Evolutionary conservation across 805 yeast species (phyloP).

Genomic region (Starmerella potacharoeniae): DNA sequence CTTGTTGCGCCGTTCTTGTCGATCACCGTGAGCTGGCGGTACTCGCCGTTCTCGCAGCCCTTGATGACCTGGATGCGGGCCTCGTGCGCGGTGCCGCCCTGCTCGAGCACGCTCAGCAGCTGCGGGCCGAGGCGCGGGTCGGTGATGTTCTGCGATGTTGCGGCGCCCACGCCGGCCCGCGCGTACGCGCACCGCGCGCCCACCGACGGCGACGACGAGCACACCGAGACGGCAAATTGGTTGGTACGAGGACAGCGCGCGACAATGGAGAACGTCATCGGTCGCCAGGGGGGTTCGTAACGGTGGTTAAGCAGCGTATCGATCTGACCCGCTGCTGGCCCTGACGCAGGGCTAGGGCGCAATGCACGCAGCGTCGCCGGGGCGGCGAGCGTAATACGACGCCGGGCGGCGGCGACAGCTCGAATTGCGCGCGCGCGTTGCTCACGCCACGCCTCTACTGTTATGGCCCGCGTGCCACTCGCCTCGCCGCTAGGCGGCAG

Average conservation of each 20-base stretch:
- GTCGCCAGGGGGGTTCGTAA: neutral
- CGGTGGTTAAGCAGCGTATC: neutral
- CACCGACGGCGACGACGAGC: constrained; percentile 20
- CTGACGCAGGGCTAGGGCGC: neutral
- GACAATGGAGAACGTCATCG: constrained; percentile 19
- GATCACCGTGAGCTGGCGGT: constrained; percentile 15
- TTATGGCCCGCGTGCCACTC: no score
- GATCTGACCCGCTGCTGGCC: neutral
- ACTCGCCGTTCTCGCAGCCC: constrained; percentile 4
- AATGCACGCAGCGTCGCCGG: neutral
- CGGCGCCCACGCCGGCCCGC: constrained; percentile 18
- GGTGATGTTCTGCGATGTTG: constrained; percentile 18
- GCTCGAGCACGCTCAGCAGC: constrained; percentile 8
- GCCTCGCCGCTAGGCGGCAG: no score
- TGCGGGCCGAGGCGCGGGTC: constrained; percentile 19
- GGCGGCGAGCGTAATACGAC: neutral
- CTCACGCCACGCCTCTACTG: no score
- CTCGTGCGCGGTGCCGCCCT: constrained; percentile 10
- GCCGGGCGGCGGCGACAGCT: no score
- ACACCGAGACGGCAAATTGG: constrained; percentile 16
- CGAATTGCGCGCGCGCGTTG: no score
- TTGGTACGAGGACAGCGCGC: constrained; percentile 12
- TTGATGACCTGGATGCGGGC: constrained; percentile 6
- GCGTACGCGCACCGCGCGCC: constrained; percentile 20
- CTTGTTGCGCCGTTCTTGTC: constrained; percentile 14